Evolutionary conservation across 257 asterid species (phyloP).

Genomic region (Plectranthus barbatus): DNA sequence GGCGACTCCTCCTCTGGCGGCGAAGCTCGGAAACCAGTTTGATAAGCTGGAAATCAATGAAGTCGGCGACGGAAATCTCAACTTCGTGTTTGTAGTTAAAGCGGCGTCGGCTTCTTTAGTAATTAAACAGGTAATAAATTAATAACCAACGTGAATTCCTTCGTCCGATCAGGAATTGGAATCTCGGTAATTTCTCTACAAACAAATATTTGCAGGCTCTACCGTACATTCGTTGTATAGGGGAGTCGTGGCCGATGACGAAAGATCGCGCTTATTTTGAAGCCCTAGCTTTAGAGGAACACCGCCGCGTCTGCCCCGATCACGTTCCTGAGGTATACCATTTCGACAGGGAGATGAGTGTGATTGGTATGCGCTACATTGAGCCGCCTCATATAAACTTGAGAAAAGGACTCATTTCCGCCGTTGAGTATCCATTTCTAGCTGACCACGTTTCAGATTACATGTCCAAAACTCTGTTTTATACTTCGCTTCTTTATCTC

Average conservation of each 20-base stretch:
- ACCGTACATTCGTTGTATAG: constrained; percentile 77
- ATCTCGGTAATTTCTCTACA: neutral
- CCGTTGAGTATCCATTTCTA: constrained; percentile 69
- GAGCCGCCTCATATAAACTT: constrained; percentile 91
- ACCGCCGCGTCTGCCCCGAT: constrained; percentile 56
- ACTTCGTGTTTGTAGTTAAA: constrained; percentile 69
- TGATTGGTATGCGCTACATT: constrained; percentile 84
- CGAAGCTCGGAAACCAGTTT: constrained; percentile 48
- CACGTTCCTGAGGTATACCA: constrained; percentile 87
- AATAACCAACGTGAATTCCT: no score
- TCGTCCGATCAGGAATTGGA: no score
- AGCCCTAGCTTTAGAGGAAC: constrained; percentile 48
- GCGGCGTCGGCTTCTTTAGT: constrained; percentile 52
- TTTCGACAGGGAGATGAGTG: constrained; percentile 69
- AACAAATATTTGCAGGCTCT: constrained; percentile 63
- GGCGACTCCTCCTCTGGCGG: constrained; percentile 58
- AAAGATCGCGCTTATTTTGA: constrained; percentile 93
- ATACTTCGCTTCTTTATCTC: constrained; percentile 78
- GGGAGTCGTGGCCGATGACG: constrained; percentile 95
- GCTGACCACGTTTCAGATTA: constrained; percentile 70
- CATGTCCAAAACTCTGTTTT: constrained; percentile 77
- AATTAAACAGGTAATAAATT: constrained; percentile 71
- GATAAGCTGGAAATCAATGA: constrained; percentile 59
- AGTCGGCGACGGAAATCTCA: constrained; percentile 95
- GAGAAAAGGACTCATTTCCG: constrained; percentile 80